Evolutionary conservation across 805 yeast species (phyloP), one percentile per base, ranked within the genome.

Genomic region (Jamesozyma gamospora): DNA sequence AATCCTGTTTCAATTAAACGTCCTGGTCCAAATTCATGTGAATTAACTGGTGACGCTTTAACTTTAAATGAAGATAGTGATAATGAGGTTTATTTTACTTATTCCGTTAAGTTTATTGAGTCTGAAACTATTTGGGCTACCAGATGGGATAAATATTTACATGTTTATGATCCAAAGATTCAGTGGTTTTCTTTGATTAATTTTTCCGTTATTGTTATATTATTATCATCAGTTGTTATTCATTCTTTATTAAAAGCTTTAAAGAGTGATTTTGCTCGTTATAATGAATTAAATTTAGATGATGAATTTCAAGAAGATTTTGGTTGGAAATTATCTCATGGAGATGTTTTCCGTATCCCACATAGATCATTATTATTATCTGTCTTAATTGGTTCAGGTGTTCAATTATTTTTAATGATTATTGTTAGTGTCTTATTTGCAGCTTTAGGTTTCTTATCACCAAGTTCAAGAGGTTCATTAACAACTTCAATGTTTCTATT

Each of bases 271-370:
- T 84, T 92, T 51, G 72, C 80, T 41, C 79, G 82, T 52, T 92
- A 92, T 64, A 90, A 90, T 58, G 95, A 84, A 58, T 74, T 90
- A 47, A 86, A 83, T 56, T 71, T 90, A 51, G 92, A 83, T 56
- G 86, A 80, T 51, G 95, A 83, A 42, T 75, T 86, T 39, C 79
- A 85, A 46, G 95, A 87, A 54, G 97, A 92, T 60, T 74, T 87
- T 56, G 98, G 98, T 30, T 92, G 98, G 98, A 92, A 92, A 60
- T 71, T 92, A 47, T 80, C 87, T 30, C 94, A 88, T 53, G 97
- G 96, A 45, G 97, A 90, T 60, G 87, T 90, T 25, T 90, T 90
- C 67, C 75, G 97, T 61, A 65, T 88, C 8, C 97, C 97, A 32
- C 58, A 68, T 37, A 66, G 73, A 48, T 70, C 82, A 40, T 71